These are phyloP conservation scores for Sideroxylon spinosum DNA, from an alignment of 179 eudicot genomes.

Conservation along the genomic window DNA sequence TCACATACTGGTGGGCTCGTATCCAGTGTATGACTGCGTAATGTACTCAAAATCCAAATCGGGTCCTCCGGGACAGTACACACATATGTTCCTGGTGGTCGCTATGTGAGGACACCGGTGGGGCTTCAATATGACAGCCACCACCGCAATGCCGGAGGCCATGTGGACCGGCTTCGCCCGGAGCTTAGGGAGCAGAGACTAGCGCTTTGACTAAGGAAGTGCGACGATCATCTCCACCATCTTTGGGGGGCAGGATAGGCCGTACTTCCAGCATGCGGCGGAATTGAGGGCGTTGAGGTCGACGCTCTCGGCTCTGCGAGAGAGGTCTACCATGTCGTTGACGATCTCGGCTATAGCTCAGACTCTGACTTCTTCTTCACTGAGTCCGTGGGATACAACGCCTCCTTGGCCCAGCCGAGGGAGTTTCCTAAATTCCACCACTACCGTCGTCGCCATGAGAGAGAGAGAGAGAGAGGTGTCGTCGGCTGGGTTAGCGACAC, in stretches of 20 bases:
- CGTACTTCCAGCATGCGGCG: slow-evolving; percentile 88
- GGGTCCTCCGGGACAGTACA: slow-evolving; percentile 95
- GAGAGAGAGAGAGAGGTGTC: too few relatives aligned
- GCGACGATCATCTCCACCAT: slow-evolving; percentile 97
- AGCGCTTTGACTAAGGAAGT: slow-evolving; percentile 69
- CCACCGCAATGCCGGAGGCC: slow-evolving; percentile 92
- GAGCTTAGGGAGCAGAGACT: slow-evolving; percentile 66
- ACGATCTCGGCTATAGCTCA: slow-evolving; percentile 90
- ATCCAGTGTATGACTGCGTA: slow-evolving; percentile 93
- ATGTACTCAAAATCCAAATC: slow-evolving; percentile 98
- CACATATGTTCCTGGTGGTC: slow-evolving; percentile 92
- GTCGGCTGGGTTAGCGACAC: too few relatives aligned
- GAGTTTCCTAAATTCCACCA: slow-evolving; percentile 38
- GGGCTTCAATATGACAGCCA: slow-evolving; percentile 97
- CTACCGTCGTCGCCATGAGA: slow-evolving; percentile 43
- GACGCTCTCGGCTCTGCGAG: slow-evolving; percentile 58
- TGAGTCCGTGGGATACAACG: slow-evolving; percentile 48
- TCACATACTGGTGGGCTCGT: slow-evolving; percentile 97
- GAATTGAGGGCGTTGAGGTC: slow-evolving; percentile 86
- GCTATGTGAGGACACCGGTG: slow-evolving; percentile 96
- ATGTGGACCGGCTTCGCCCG: slow-evolving; percentile 88
- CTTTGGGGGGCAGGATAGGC: slow-evolving; percentile 86
- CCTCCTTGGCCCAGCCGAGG: slow-evolving; percentile 97
- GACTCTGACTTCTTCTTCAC: slow-evolving; percentile 84
- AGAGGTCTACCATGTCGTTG: slow-evolving; percentile 62